Percentiles rank a stretch among this genome's conserved stretches.
phyloP scores from a whole-genome alignment of 345 rosid species.

The Melaleuca quinquenervia region DNA sequence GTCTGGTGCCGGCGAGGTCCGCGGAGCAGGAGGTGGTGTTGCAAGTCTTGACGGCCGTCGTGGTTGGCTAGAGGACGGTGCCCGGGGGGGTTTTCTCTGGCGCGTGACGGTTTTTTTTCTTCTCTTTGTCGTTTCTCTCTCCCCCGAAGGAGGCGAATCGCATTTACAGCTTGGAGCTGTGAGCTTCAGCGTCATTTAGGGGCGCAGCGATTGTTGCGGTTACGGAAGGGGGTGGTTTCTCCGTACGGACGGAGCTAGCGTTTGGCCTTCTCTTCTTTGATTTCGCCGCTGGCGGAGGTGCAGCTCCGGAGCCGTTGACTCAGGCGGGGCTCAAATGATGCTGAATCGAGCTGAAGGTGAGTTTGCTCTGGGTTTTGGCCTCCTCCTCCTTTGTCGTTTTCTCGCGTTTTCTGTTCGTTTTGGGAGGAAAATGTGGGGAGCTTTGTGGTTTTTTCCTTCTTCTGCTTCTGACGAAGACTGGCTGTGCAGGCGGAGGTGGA shows the following conservation, averaged over 20 bases:
- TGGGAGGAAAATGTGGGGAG: neutral
- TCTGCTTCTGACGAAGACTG: neutral
- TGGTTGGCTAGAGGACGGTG: neutral
- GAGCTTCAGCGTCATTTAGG: neutral
- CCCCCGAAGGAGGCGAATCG: neutral
- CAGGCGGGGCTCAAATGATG: constrained; percentile 18
- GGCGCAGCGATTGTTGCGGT: neutral
- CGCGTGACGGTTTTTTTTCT: neutral
- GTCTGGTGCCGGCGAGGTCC: neutral
- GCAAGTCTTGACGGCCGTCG: neutral
- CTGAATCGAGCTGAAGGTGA: constrained; percentile 27
- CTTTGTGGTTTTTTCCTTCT: neutral
- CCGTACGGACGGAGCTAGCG: neutral
- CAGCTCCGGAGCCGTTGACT: neutral
- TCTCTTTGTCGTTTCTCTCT: neutral
- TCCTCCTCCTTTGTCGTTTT: neutral
- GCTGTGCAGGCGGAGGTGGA: neutral
- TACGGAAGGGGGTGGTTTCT: neutral
- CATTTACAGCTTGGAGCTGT: neutral
- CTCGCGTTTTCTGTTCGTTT: neutral
- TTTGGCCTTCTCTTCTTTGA: neutral
- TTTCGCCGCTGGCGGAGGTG: neutral
- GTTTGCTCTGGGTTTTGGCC: neutral
- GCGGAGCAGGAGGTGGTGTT: neutral
- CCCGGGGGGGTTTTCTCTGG: neutral